phyloP scores from a whole-genome alignment of 768 basidiomycete genomes.

The Lentinula sp. region DNA sequence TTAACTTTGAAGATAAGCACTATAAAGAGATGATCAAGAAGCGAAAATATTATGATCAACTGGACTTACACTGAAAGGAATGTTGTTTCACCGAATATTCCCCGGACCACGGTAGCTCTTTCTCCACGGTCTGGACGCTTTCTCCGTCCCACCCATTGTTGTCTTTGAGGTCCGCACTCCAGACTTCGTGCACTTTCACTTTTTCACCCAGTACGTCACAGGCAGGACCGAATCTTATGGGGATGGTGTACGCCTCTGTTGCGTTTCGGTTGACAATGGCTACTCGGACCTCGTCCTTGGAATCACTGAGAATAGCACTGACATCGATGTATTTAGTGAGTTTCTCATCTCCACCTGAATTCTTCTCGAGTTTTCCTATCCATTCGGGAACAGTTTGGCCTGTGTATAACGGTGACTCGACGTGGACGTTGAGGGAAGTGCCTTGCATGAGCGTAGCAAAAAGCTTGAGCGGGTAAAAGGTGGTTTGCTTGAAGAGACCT shows the following conservation, averaged over 20 bases:
- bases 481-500: slow-evolving; percentile 37
- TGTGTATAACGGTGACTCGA: slow-evolving; percentile 27
- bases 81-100: slow-evolving; percentile 34
- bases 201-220: slow-evolving; percentile 12
- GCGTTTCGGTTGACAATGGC: slow-evolving; percentile 50
- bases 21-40: not conserved
- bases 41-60: not conserved
- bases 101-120: slow-evolving; percentile 25
- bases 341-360: slow-evolving; percentile 18
- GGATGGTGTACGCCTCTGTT: slow-evolving; percentile 26
- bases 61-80: slow-evolving; percentile 37
- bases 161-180: slow-evolving; percentile 38
- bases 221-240: slow-evolving; percentile 30
- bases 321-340: slow-evolving; percentile 42
- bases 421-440: slow-evolving; percentile 29
- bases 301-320: slow-evolving; percentile 34
- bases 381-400: slow-evolving; percentile 49
- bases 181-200: slow-evolving; percentile 44
- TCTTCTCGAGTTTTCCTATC: slow-evolving; percentile 36
- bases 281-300: slow-evolving; percentile 34
- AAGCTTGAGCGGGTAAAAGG: slow-evolving; percentile 44
- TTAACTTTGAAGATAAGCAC: not conserved
- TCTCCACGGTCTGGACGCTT: slow-evolving; percentile 27
- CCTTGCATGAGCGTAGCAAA: slow-evolving; percentile 56
- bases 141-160: slow-evolving; percentile 38